Evolutionary conservation across 768 basidiomycete species (phyloP).

Genomic region (Leccinum broughii): DNA sequence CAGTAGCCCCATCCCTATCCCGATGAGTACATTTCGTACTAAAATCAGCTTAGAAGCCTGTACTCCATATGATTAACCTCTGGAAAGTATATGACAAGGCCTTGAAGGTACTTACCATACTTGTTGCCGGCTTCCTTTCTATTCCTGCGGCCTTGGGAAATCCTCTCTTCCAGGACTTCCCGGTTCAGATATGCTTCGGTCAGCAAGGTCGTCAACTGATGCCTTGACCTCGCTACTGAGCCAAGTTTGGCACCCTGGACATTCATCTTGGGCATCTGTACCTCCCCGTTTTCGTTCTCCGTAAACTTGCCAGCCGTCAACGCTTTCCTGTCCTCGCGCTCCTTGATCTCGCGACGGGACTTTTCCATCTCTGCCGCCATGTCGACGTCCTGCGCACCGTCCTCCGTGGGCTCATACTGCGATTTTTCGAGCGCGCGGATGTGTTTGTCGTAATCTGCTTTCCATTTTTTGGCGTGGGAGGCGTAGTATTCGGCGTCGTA

Average conservation of each 20-base stretch:
- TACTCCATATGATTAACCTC: background rate
- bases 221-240: slow-evolving; percentile 66
- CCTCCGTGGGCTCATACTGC: slow-evolving; percentile 47
- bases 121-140: slow-evolving; percentile 91
- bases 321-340: slow-evolving; percentile 74
- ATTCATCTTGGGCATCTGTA: slow-evolving; percentile 76
- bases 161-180: slow-evolving; percentile 78
- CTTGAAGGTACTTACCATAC: slow-evolving; percentile 59
- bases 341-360: slow-evolving; percentile 71
- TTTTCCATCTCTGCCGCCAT: slow-evolving; percentile 76
- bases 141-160: slow-evolving; percentile 80
- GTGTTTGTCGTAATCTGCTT: slow-evolving; percentile 67
- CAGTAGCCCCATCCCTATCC: background rate
- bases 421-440: slow-evolving; percentile 75
- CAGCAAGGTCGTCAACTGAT: slow-evolving; percentile 78
- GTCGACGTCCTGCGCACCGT: slow-evolving; percentile 59
- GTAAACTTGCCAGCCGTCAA: slow-evolving; percentile 61
- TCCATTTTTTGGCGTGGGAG: slow-evolving; percentile 70
- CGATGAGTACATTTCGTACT: background rate
- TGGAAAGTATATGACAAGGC: no score
- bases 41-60: slow-evolving; percentile 27
- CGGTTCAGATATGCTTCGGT: slow-evolving; percentile 84
- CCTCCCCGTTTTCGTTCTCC: slow-evolving; percentile 40
- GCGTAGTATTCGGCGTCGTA: slow-evolving; percentile 72
- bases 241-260: slow-evolving; percentile 76